phyloP scores from a whole-genome alignment of 768 basidiomycete species.

The Favolaschia claudopus region DNA sequence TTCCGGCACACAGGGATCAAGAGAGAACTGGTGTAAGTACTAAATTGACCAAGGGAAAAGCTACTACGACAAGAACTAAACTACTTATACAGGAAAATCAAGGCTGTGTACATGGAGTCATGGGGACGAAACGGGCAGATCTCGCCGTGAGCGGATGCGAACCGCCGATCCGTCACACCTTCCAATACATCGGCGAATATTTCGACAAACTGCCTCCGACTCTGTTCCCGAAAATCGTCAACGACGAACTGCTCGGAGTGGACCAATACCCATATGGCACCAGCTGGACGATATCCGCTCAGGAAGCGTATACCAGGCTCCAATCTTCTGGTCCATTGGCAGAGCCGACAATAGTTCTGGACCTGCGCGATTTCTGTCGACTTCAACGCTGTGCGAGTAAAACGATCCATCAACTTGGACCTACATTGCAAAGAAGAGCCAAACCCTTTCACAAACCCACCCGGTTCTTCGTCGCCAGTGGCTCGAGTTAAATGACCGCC shows the following conservation, averaged over 20 bases:
- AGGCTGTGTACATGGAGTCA: too few species aligned
- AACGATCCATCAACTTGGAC: conserved; percentile 8
- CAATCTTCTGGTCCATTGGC: too few species aligned
- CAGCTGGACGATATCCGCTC: conserved; percentile 12
- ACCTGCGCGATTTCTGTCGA: conserved; percentile 15
- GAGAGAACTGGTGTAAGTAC: too few species aligned
- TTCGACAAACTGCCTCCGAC: conserved; percentile 16
- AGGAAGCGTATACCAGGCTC: background rate
- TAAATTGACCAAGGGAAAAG: too few species aligned
- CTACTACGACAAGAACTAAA: too few species aligned
- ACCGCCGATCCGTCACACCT: too few species aligned
- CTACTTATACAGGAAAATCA: too few species aligned
- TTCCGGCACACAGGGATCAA: too few species aligned
- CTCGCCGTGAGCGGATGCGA: too few species aligned
- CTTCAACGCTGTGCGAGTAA: conserved; percentile 1
- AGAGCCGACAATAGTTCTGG: background rate
- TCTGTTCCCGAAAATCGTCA: conserved; percentile 12
- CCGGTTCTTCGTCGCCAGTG: conserved; percentile 18
- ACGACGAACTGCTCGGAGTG: conserved; percentile 13
- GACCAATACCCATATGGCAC: conserved; percentile 21
- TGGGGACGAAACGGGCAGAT: too few species aligned
- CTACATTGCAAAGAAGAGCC: conserved; percentile 6
- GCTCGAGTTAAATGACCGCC: conserved; percentile 7
- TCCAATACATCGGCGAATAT: conserved; percentile 19
- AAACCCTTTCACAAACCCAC: conserved; percentile 10